Conservation (phyloP, 306 rosid species). For the Begonia peltatifolia region DNA sequence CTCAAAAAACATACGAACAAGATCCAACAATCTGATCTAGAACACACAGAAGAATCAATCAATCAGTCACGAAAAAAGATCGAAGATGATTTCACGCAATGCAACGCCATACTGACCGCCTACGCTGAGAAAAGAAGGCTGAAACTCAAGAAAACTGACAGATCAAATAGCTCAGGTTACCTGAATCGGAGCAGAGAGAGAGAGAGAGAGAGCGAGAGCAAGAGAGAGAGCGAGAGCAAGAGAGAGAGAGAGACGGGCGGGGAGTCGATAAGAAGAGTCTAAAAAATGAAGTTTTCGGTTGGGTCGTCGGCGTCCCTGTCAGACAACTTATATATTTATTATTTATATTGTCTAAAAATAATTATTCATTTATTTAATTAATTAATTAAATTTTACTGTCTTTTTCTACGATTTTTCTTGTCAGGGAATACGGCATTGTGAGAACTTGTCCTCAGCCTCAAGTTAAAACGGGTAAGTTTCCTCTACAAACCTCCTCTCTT, state of each 20-base stretch:
- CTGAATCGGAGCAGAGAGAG: conserved; percentile 27
- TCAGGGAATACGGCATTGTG: conserved; percentile 36
- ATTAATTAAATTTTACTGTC: background rate
- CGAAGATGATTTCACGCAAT: conserved; percentile 8
- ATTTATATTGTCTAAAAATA: background rate
- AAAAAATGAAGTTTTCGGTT: conserved; percentile 64
- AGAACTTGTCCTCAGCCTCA: background rate
- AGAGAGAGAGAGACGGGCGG: conserved; percentile 21
- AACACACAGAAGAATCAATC: conserved; percentile 3
- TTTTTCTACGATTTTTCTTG: conserved; percentile 1
- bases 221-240: conserved; percentile 24
- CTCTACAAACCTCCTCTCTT: no score
- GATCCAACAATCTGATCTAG: background rate
- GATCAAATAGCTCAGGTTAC: conserved; percentile 23
- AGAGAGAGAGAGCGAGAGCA: conserved; percentile 22
- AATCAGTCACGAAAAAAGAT: conserved; percentile 11
- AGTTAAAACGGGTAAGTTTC: no score
- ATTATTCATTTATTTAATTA: background rate
- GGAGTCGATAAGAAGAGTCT: conserved; percentile 28
- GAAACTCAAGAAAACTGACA: background rate
- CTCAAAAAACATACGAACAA: no score
- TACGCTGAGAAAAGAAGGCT: conserved; percentile 5
- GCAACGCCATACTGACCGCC: conserved; percentile 1
- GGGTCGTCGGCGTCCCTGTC: conserved; percentile 44
- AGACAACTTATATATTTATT: background rate